These are phyloP conservation scores for Penicillium sp. DNA, from an alignment of 2,329 filamentous ascomycete species.

Conservation along the genomic window DNA sequence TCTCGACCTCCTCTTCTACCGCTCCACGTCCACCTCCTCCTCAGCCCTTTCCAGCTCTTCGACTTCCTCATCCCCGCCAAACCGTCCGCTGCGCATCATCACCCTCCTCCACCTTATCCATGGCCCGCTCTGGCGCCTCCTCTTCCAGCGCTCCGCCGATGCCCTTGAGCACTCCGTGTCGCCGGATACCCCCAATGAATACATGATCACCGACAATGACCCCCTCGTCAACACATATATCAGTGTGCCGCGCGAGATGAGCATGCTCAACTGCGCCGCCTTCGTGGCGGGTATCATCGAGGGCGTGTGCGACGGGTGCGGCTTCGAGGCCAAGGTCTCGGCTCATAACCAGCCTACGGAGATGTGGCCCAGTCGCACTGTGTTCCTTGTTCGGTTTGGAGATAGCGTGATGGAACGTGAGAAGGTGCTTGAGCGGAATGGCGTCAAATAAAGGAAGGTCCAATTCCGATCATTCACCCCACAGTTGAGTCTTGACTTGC, in stretches of 20 bases:
- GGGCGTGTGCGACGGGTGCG: slow-evolving; percentile 90
- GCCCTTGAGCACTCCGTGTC: slow-evolving; percentile 85
- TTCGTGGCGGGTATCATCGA: slow-evolving; percentile 95
- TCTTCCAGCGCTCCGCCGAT: slow-evolving; percentile 88
- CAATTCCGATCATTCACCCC: background rate
- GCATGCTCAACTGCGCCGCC: slow-evolving; percentile 91
- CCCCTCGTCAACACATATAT: slow-evolving; percentile 94
- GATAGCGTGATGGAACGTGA: slow-evolving; percentile 90
- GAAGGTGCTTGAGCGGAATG: slow-evolving; percentile 68
- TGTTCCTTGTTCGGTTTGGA: slow-evolving; percentile 91
- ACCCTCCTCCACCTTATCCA: slow-evolving; percentile 93
- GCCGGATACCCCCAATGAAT: slow-evolving; percentile 82
- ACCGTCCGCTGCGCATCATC: slow-evolving; percentile 82
- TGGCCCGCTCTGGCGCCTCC: slow-evolving; percentile 84
- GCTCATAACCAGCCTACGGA: slow-evolving; percentile 75
- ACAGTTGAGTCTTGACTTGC: background rate
- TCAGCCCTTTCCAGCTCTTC: slow-evolving; percentile 80
- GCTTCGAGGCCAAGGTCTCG: slow-evolving; percentile 83
- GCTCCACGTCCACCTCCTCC: slow-evolving; percentile 74
- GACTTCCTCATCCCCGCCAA: slow-evolving; percentile 66
- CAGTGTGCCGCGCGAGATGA: slow-evolving; percentile 91
- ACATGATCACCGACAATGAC: slow-evolving; percentile 99
- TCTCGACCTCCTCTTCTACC: slow-evolving; percentile 90
- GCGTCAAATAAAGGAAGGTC: slow-evolving; percentile 39
- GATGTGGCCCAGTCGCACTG: slow-evolving; percentile 94